A percentile compares a stretch with the other conserved stretches of the same genome.
phyloP scores from a whole-genome alignment of 805 yeast genomes.

The Kodamaea kakaduensis region DNA sequence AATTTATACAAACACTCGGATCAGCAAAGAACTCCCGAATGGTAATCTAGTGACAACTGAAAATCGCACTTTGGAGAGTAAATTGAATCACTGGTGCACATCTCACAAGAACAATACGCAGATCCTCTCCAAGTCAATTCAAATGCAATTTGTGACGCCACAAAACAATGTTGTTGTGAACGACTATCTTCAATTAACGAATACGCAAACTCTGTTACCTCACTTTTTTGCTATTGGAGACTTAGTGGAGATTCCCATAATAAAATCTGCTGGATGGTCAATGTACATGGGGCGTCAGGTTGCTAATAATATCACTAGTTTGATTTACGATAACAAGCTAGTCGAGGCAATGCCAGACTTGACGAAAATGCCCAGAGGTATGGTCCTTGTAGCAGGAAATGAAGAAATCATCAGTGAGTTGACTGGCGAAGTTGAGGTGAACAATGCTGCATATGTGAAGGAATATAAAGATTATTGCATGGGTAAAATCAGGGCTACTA shows the following conservation, averaged over 20 bases:
- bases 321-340: conserved; percentile 25
- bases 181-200: conserved; percentile 32
- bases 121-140: conserved; percentile 21
- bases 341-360: conserved; percentile 34
- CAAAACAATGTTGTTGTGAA: conserved; percentile 32
- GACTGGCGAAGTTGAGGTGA: conserved; percentile 30
- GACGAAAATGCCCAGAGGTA: conserved; percentile 34
- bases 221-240: conserved; percentile 38
- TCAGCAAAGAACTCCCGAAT: conserved; percentile 21
- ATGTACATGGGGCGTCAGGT: conserved; percentile 38
- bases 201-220: conserved; percentile 14
- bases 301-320: conserved; percentile 33
- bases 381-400: conserved; percentile 40
- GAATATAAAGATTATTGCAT: conserved; percentile 42
- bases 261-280: conserved; percentile 46
- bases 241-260: conserved; percentile 36
- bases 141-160: conserved; percentile 21
- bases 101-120: conserved; percentile 29
- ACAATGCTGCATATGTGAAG: conserved; percentile 29
- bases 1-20: conserved; percentile 28
- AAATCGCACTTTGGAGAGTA: conserved; percentile 25
- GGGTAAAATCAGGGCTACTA: conserved; percentile 37
- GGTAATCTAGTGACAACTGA: conserved; percentile 25
- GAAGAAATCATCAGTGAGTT: conserved; percentile 36
- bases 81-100: conserved; percentile 37